Evolutionary conservation across 495 filamentous ascomycete genomes (phyloP), one percentile per base, ranked within the genome.

Genomic region (Sporormia fimetaria): DNA sequence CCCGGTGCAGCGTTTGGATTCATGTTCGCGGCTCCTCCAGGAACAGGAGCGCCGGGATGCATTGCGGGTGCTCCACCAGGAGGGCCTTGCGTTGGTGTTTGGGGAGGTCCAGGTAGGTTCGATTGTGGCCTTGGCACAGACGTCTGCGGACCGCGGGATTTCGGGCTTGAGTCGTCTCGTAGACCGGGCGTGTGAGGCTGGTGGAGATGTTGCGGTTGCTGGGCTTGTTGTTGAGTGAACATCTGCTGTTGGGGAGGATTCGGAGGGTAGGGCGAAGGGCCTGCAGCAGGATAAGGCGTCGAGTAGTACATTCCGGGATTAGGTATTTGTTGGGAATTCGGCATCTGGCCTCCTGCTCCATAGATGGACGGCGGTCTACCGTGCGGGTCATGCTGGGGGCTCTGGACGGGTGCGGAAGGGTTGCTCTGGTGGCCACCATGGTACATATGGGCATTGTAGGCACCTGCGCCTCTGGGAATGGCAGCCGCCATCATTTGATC

Each of bases 361-460:
- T 94, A 96, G 47, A 95, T 69, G 47, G 70, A 75, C 47, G n/a
- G n/a, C n/a, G n/a, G n/a, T n/a, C 90, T 71, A 32, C 65, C 69
- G 66, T 88, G 83, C 47, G 85, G 87, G 50, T 98, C 90, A 54
- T 93, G 85, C 33, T 88, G 85, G 4, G 83, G 80, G 12, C 90
- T 95, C 39, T 87, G 81, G 45, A 95, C 87, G 41, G 90, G 94
- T n/a, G 84, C 83, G 24, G 90, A 90, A 16, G 90, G 94, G 61
- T 86, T 92, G 18, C 87, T 94, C 65, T 94, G 86, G 11, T 88
- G 87, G n/a, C n/a, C n/a, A n/a, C n/a, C n/a, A n/a, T n/a, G n/a
- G n/a, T n/a, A n/a, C n/a, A n/a, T n/a, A n/a, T n/a, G n/a, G n/a
- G n/a, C n/a, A n/a, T n/a, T n/a, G n/a, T n/a, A n/a, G n/a, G n/a